phyloP scores from a whole-genome alignment of 345 rosid genomes.

The Firmiana major region DNA sequence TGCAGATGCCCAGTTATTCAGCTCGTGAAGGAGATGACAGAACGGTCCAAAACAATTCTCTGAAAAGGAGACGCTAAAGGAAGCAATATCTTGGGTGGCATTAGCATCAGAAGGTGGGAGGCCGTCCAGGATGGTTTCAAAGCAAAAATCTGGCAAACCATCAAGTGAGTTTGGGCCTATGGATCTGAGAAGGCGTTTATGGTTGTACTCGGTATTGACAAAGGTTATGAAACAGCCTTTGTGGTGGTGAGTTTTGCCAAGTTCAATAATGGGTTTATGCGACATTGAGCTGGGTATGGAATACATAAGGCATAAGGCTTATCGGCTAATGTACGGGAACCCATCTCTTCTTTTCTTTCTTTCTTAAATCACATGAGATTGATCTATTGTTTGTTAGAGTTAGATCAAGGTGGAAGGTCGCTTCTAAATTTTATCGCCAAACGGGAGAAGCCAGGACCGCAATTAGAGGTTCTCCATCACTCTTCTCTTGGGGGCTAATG shows the following conservation, averaged over 20 bases:
- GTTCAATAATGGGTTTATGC: slow-evolving; percentile 25
- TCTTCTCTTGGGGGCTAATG: too few species aligned
- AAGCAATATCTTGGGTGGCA: slow-evolving; percentile 7
- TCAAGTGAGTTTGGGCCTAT: not conserved
- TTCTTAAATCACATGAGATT: too few species aligned
- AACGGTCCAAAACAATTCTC: slow-evolving; percentile 24
- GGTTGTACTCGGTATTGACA: not conserved
- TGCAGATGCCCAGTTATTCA: not conserved
- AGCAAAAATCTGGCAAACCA: not conserved
- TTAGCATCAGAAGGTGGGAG: not conserved
- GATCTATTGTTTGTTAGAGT: too few species aligned
- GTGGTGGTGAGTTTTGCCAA: slow-evolving; percentile 31
- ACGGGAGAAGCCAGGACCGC: too few species aligned
- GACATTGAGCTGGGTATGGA: slow-evolving; percentile 39
- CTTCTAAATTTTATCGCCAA: too few species aligned
- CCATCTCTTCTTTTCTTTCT: not conserved
- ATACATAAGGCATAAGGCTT: slow-evolving; percentile 28
- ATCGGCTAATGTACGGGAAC: too few species aligned
- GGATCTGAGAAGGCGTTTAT: not conserved
- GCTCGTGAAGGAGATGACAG: slow-evolving; percentile 11
- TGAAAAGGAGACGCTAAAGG: slow-evolving; percentile 11
- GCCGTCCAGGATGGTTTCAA: not conserved
- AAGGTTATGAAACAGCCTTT: slow-evolving; percentile 29
- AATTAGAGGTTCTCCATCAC: too few species aligned
- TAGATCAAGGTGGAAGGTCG: too few species aligned